Evolutionary conservation across 169 alveolate genomes (phyloP), one percentile per base, ranked within the genome.

Genomic region (Eimeria mitis): DNA sequence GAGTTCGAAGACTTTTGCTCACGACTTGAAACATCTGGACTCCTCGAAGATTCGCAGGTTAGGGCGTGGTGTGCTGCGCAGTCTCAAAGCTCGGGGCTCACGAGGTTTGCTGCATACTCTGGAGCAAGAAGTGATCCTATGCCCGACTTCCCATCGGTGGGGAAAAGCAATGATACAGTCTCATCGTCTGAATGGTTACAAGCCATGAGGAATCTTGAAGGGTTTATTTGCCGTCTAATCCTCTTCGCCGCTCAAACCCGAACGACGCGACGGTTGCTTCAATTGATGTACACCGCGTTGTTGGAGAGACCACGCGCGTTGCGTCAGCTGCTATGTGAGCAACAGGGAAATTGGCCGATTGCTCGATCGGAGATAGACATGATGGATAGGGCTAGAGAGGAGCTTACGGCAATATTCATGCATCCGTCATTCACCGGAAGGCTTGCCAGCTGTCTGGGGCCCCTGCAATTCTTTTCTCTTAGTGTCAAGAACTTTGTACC

Each of bases 261-360:
- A 28, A 40, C 23, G 63, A 87, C 94, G 14, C 81, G 81, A 31
- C 83, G 52, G 34, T 31, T 87, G 83, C 44, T 49, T 70, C 78
- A 87, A 47, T 19, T 73, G 83, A 47, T 87, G 94, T 44, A 63
- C 44, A 54, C 94, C 16, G 31, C 71, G 44, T 40, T 87, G 94
- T n/a, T 63, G 78, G 81, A 61, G 25, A 40, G 81, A 49, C 94
- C 83, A 2, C 47, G 42, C 23, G 94, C 6, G 19, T 21, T 44
- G 81, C 83, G 54, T 31, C 94, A 61, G 83, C 65, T 87, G 83
- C 83, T 87, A 11, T 4, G 54, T 19, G 83, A 59, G 47, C 81
- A 87, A 61, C 94, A 65, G 47, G 94, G 94, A 8, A 65, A 28
- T 21, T 87, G 94, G 94, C 75, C 91, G 1, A 49, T 47, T 78